Evolutionary conservation across 1,284 basidiomycete genomes (phyloP).

Genomic region (Erythrobasidium hasegawianum): DNA sequence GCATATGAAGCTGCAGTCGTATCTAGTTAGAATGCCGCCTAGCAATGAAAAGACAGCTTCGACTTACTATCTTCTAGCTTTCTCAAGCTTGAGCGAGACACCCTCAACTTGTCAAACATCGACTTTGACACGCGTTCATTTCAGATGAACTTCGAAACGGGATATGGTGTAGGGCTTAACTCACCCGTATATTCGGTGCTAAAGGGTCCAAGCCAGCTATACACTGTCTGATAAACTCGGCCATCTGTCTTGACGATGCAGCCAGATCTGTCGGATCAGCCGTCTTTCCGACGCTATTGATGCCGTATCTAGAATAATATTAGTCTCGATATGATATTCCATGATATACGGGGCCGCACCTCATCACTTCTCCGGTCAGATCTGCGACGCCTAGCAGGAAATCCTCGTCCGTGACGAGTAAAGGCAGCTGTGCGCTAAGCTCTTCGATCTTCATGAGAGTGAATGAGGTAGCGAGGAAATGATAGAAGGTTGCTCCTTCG

Average conservation of each 20-base stretch:
- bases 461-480: constrained; percentile 59
- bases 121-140: constrained; percentile 66
- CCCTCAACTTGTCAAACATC: constrained; percentile 78
- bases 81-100: constrained; percentile 76
- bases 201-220: constrained; percentile 51
- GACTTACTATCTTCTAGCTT: constrained; percentile 88
- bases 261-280: constrained; percentile 18
- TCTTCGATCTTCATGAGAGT: constrained; percentile 60
- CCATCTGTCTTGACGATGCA: constrained; percentile 57
- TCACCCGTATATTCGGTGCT: constrained; percentile 32
- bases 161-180: not conserved
- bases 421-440: constrained; percentile 64
- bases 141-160: constrained; percentile 60
- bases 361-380: constrained; percentile 95
- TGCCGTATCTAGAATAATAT: constrained; percentile 55
- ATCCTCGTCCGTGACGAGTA: constrained; percentile 68
- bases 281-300: constrained; percentile 60
- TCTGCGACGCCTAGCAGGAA: constrained; percentile 91
- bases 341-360: constrained; percentile 59
- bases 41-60: not conserved
- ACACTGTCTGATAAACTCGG: constrained; percentile 71
- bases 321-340: constrained; percentile 11
- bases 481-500: constrained; percentile 82
- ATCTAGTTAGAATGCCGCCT: no score
- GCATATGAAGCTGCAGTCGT: constrained; percentile 41